phyloP scores from a whole-genome alignment of 805 yeast genomes.

The Metschnikowia similis region DNA sequence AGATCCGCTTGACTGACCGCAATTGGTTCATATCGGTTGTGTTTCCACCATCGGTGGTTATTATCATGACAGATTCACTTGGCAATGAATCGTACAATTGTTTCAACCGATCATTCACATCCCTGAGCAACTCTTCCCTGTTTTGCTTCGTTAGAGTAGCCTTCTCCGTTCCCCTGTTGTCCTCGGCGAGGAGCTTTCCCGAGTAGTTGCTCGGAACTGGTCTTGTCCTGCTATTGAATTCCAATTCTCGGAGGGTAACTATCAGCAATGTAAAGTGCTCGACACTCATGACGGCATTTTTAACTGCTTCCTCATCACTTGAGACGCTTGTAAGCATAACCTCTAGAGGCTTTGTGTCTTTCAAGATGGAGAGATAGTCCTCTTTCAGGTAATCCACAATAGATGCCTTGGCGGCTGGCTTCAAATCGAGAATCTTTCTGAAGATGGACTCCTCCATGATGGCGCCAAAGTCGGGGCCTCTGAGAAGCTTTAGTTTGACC shows the following conservation, averaged over 20 bases:
- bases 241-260: constrained; percentile 57
- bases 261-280: constrained; percentile 45
- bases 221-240: constrained; percentile 34
- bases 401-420: constrained; percentile 17
- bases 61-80: constrained; percentile 51
- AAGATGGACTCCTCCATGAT: constrained; percentile 17
- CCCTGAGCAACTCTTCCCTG: constrained; percentile 17
- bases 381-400: constrained; percentile 24
- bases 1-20: constrained; percentile 39
- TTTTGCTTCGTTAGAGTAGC: constrained; percentile 6
- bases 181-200: constrained; percentile 14
- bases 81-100: constrained; percentile 53
- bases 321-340: constrained; percentile 37
- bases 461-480: constrained; percentile 64
- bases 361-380: constrained; percentile 13
- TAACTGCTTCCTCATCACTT: constrained; percentile 59
- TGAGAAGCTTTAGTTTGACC: constrained; percentile 60
- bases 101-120: constrained; percentile 43
- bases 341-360: constrained; percentile 8
- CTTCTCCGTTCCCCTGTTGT: constrained; percentile 9
- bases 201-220: constrained; percentile 19
- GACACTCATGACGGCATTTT: constrained; percentile 33
- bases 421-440: constrained; percentile 6
- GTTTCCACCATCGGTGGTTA: constrained; percentile 63
- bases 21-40: constrained; percentile 47